Conservation (phyloP, 805 yeast genomes). For the Metschnikowia picachoensis region DNA sequence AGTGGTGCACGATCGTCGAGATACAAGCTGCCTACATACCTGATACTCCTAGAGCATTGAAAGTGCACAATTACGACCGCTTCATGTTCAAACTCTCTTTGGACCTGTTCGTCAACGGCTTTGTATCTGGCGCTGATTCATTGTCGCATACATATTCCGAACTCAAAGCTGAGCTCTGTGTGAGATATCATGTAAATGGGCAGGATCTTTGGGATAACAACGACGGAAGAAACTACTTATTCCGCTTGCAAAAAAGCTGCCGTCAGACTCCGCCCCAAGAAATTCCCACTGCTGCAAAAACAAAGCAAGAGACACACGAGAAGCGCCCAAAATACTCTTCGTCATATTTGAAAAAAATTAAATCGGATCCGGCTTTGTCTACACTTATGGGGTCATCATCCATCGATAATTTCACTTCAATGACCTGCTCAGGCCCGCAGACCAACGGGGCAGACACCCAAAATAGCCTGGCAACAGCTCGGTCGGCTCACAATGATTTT, state of each 20-base stretch:
- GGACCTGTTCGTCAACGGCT: conserved; percentile 12
- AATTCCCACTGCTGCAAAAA: conserved; percentile 12
- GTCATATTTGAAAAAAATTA: conserved; percentile 32
- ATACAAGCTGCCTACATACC: conserved; percentile 58
- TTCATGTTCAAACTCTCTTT: conserved; percentile 63
- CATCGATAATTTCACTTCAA: too few species aligned
- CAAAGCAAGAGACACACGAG: conserved; percentile 14
- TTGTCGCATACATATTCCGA: conserved; percentile 13
- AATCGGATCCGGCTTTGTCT: conserved; percentile 20
- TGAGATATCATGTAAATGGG: conserved; percentile 47
- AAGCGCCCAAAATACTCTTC: conserved; percentile 37
- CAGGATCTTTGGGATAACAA: conserved; percentile 80
- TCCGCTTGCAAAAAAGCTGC: conserved; percentile 22
- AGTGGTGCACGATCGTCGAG: conserved; percentile 74
- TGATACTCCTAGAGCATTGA: conserved; percentile 50
- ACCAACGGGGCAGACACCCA: background rate
- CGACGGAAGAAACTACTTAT: conserved; percentile 50
- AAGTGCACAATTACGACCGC: conserved; percentile 58
- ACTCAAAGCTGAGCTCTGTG: conserved; percentile 45
- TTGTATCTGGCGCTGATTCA: conserved; percentile 3
- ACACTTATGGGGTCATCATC: background rate
- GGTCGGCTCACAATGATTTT: conserved; percentile 20
- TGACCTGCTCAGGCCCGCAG: too few species aligned
- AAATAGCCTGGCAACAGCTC: too few species aligned
- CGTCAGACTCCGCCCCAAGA: background rate